phyloP scores from a whole-genome alignment of 345 rosid species.

The Corchorus olitorius region DNA sequence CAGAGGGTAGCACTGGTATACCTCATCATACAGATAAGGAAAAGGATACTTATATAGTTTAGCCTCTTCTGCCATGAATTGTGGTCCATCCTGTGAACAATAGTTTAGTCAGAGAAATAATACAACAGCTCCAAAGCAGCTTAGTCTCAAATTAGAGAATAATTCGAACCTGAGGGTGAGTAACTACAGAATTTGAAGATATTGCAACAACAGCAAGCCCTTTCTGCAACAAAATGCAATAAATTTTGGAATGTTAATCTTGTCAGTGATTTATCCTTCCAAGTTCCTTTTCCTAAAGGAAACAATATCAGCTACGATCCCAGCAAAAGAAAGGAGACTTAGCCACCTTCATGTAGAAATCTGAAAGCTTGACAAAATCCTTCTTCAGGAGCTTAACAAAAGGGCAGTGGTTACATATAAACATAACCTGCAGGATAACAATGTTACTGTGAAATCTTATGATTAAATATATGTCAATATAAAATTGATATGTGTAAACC shows the following conservation, averaged over 20 bases:
- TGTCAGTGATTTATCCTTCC: background rate
- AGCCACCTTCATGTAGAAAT: conserved; percentile 76
- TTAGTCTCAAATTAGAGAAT: conserved; percentile 39
- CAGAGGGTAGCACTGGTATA: conserved; percentile 24
- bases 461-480: conserved; percentile 1
- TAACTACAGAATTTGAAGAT: conserved; percentile 76
- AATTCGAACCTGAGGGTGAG: conserved; percentile 83
- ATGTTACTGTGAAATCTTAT: background rate
- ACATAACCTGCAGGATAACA: conserved; percentile 65
- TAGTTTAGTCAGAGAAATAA: conserved; percentile 27
- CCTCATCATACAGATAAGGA: conserved; percentile 88
- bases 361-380: conserved; percentile 71
- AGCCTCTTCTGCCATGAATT: conserved; percentile 91
- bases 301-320: conserved; percentile 16
- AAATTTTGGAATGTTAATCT: background rate
- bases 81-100: conserved; percentile 83
- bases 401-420: conserved; percentile 91
- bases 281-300: background rate
- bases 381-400: conserved; percentile 92
- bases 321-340: conserved; percentile 9
- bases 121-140: conserved; percentile 29
- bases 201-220: conserved; percentile 92
- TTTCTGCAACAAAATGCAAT: conserved; percentile 51
- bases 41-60: conserved; percentile 65
- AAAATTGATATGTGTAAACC: background rate